A percentile compares a stretch with the other conserved stretches of the same genome.
Evolutionary conservation across 2,329 filamentous ascomycete genomes (phyloP).

Genomic region (Cercospora nicotianae): DNA sequence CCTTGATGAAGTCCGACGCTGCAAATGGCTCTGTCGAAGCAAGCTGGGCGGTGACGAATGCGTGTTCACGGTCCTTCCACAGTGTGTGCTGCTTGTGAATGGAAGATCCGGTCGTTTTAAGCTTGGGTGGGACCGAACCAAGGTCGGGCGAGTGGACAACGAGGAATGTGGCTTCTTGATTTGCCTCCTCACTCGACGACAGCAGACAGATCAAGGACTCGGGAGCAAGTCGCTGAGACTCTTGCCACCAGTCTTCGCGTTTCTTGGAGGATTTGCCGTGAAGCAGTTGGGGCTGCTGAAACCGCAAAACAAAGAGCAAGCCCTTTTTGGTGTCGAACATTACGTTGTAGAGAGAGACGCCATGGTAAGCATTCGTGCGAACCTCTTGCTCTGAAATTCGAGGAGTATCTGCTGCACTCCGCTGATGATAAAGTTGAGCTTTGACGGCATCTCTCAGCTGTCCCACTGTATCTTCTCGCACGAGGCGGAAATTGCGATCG

Average conservation of each 20-base stretch:
- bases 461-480: conserved; percentile 69
- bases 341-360: conserved; percentile 37
- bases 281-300: conserved; percentile 47
- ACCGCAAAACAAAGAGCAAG: conserved; percentile 49
- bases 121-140: background rate
- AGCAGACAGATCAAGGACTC: conserved; percentile 56
- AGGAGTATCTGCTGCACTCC: conserved; percentile 13
- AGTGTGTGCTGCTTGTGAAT: background rate
- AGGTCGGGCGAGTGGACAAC: conserved; percentile 16
- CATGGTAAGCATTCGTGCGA: conserved; percentile 42
- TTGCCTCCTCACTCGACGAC: conserved; percentile 35
- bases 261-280: conserved; percentile 28
- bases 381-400: too few species aligned
- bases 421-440: conserved; percentile 42
- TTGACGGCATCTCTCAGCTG: conserved; percentile 63
- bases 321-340: conserved; percentile 45
- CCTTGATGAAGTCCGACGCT: conserved; percentile 3
- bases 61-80: conserved; percentile 8
- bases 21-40: background rate
- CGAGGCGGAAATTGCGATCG: conserved; percentile 70
- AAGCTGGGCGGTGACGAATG: conserved; percentile 21
- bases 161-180: conserved; percentile 32
- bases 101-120: background rate
- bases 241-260: conserved; percentile 54
- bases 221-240: conserved; percentile 49